These are phyloP conservation scores for Xylariaceae sp. DNA, from an alignment of 2,329 filamentous ascomycete genomes.

Conservation along the genomic window DNA sequence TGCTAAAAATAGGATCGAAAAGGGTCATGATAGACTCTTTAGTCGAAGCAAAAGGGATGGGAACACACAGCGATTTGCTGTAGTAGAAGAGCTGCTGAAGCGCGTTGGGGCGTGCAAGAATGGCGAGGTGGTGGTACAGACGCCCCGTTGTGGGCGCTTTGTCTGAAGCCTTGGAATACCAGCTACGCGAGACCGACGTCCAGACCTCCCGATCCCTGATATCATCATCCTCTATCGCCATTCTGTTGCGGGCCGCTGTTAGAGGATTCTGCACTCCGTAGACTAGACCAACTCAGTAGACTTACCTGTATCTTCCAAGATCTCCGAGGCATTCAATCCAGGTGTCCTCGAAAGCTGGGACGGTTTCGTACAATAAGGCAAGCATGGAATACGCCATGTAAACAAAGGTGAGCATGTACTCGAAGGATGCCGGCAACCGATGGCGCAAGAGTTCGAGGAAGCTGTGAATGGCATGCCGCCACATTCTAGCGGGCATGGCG, in stretches of 20 bases:
- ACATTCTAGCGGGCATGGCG: slow-evolving; percentile 89
- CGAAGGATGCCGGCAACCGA: slow-evolving; percentile 67
- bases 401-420: slow-evolving; percentile 89
- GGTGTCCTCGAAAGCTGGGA: slow-evolving; percentile 74
- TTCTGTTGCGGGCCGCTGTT: slow-evolving; percentile 40
- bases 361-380: slow-evolving; percentile 78
- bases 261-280: slow-evolving; percentile 5
- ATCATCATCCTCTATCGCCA: slow-evolving; percentile 87
- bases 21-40: slow-evolving; percentile 65
- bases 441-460: slow-evolving; percentile 74
- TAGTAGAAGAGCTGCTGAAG: slow-evolving; percentile 71
- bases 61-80: slow-evolving; percentile 62
- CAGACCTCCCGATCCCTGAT: slow-evolving; percentile 71
- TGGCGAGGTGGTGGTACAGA: slow-evolving; percentile 83
- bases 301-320: slow-evolving; percentile 61
- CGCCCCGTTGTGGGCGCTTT: slow-evolving; percentile 69
- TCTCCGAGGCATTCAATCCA: slow-evolving; percentile 95
- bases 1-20: slow-evolving; percentile 53
- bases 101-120: slow-evolving; percentile 64
- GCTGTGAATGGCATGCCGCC: slow-evolving; percentile 84
- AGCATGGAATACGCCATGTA: slow-evolving; percentile 89
- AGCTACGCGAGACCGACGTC: slow-evolving; percentile 72
- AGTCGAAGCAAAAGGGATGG: slow-evolving; percentile 61
- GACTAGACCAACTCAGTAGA: slow-evolving; percentile 7
- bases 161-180: slow-evolving; percentile 81